Base-by-base conservation (phyloP, 2,329 filamentous ascomycete species). In the Aureobasidium leucospermi region DNA sequence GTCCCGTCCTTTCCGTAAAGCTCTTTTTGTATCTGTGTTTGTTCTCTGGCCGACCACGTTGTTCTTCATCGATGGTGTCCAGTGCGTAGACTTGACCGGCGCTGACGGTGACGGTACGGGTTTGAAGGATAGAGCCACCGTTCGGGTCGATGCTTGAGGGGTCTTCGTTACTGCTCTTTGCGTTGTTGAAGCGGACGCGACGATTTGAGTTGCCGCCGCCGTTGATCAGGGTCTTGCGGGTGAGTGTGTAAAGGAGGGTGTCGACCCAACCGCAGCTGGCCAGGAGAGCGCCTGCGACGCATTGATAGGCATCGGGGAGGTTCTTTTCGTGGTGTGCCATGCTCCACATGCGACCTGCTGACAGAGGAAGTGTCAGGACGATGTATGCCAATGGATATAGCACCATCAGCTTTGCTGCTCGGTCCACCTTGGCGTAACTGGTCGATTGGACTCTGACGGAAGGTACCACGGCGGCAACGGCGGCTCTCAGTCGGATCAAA, bases 341-440 rank as follows among this genome's bases (percentile, higher is more conserved):
- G 19, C 79, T 79, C 15, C 80, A 79, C 66, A 88, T 84, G 61
- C 86, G 81, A 7, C 85, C 83, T 0, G 82, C 77, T 2, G 85
- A 85, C 0, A 89, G 75, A 0, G 86, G 86, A 0, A 85, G 76
- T 0, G 86, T 89, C 67, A 85, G 86, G n/a, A 86, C 65, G 4
- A 87, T 78, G 68, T 89, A 89, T 62, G 88, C 84, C 63, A 86
- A 67, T 0, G 86, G 86, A 61, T 89, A 89, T 6, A 87, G 76
- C 23, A 87, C 74, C 79, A 82, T 82, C 63, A 88, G 83, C 11
- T 81, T 75, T 5, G 78, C 72, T 43, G 79, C 76, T 13, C 69
- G 70, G 39, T 69, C 69, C 36, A 71, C 67, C 23, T 62, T 62
- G 29, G 56, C 48, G 15, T 59, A 59, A n/a, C 55, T 62, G 29